phyloP scores from a whole-genome alignment of 2,329 filamentous ascomycete species.

The Grosmannia penicillata region DNA sequence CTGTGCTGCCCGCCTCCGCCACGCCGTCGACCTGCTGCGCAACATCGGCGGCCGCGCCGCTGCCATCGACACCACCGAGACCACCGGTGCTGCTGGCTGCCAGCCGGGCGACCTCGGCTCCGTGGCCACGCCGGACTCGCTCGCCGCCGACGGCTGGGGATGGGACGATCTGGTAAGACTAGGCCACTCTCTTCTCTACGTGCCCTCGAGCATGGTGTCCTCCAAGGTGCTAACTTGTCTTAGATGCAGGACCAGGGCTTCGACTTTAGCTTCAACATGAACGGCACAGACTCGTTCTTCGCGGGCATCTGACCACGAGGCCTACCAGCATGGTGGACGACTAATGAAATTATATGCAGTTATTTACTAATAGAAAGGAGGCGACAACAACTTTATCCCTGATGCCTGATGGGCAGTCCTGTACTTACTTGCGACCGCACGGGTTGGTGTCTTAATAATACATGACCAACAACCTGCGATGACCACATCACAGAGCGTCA shows the following conservation, averaged over 20 bases:
- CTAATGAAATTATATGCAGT: no score
- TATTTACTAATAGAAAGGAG: no score
- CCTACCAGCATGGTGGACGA: no score
- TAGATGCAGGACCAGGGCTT: slow-evolving; percentile 12
- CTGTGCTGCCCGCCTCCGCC: slow-evolving; percentile 20
- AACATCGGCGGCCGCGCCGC: slow-evolving; percentile 9
- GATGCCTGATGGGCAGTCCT: no score
- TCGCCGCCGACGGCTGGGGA: slow-evolving; percentile 7
- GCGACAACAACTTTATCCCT: no score
- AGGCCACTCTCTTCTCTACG: background rate
- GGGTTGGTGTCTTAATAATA: no score
- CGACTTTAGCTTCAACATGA: slow-evolving; percentile 11
- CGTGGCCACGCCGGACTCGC: background rate
- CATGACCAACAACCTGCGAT: no score
- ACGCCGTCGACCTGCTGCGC: slow-evolving; percentile 20
- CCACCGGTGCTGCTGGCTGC: no score
- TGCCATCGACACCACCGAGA: background rate
- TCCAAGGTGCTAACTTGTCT: background rate
- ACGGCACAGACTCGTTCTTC: slow-evolving; percentile 6
- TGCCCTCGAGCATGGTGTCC: background rate
- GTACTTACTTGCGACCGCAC: no score
- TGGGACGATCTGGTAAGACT: slow-evolving; percentile 12
- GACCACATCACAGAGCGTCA: no score
- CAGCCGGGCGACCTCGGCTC: no score
- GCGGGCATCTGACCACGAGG: slow-evolving; percentile 1